phyloP scores from a whole-genome alignment of 805 yeast genomes.

The Lipomyces japonicus region DNA sequence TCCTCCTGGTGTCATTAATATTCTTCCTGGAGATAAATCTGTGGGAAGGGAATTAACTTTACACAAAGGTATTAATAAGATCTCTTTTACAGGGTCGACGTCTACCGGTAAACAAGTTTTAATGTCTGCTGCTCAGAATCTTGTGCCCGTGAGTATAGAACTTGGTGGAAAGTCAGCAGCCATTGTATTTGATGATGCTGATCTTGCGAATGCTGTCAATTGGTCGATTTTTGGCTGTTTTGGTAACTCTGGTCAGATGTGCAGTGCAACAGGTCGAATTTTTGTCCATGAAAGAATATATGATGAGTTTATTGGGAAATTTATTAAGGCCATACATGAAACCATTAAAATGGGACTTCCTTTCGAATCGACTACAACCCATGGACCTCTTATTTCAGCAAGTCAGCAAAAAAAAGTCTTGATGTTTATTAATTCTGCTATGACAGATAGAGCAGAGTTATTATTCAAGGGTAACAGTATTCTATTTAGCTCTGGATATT shows the following conservation, averaged over 20 bases:
- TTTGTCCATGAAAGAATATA: constrained; percentile 81
- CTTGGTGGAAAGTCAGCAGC: constrained; percentile 95
- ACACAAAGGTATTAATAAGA: constrained; percentile 64
- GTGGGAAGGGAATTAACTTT: constrained; percentile 66
- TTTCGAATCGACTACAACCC: constrained; percentile 66
- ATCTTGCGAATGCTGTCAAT: constrained; percentile 68
- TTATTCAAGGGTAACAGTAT: too few relatives aligned
- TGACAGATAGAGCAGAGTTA: constrained; percentile 83
- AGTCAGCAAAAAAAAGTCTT: constrained; percentile 72
- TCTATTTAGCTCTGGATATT: constrained; percentile 39
- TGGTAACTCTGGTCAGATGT: constrained; percentile 92
- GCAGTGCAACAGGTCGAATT: constrained; percentile 90
- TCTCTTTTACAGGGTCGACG: constrained; percentile 94
- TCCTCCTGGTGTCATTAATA: constrained; percentile 73
- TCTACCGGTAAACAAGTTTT: constrained; percentile 79
- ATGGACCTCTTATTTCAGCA: constrained; percentile 87
- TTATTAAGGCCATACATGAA: constrained; percentile 50
- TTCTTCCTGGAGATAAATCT: constrained; percentile 65
- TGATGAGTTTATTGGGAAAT: constrained; percentile 62
- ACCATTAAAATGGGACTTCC: constrained; percentile 68
- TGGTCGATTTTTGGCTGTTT: constrained; percentile 76
- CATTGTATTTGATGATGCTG: constrained; percentile 81
- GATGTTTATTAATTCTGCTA: constrained; percentile 70
- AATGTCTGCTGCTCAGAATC: constrained; percentile 60
- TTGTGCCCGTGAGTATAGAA: constrained; percentile 88